Percentiles rank a stretch among this genome's conserved stretches.
These are phyloP conservation scores for Botryotinia calthae DNA, from an alignment of 2,329 filamentous ascomycete species.

Conservation along the genomic window DNA sequence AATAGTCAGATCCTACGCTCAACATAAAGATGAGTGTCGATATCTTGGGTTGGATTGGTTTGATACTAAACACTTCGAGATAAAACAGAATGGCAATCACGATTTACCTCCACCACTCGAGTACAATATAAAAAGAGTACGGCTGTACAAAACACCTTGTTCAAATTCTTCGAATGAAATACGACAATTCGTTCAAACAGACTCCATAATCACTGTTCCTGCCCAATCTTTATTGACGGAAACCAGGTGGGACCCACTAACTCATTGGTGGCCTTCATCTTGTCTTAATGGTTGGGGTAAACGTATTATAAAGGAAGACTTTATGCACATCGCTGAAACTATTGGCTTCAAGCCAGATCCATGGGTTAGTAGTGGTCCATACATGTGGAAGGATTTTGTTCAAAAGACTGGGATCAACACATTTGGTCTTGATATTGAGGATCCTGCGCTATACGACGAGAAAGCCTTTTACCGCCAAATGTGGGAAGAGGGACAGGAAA, in stretches of 20 bases:
- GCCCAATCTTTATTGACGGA: not conserved
- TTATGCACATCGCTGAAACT: not conserved
- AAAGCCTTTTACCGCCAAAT: not conserved
- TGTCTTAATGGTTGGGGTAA: slow-evolving; percentile 6
- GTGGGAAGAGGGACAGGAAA: not conserved
- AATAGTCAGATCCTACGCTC: not conserved
- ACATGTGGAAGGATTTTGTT: slow-evolving; percentile 14
- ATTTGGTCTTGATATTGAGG: not conserved
- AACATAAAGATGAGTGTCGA: not conserved
- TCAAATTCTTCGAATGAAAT: not conserved
- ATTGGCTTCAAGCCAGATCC: slow-evolving; percentile 8
- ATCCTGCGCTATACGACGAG: slow-evolving; percentile 6
- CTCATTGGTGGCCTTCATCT: slow-evolving; percentile 1
- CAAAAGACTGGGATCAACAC: slow-evolving; percentile 4
- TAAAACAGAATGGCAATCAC: not conserved
- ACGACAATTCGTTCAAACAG: not conserved
- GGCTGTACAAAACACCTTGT: not conserved
- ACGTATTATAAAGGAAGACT: not conserved
- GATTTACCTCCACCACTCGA: not conserved
- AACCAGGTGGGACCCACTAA: not conserved
- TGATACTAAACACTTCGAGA: not conserved
- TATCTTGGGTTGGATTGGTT: not conserved
- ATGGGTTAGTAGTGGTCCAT: slow-evolving; percentile 4
- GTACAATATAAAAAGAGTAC: not conserved
- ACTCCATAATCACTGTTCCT: not conserved